Conservation (phyloP, 805 yeast species). For the Candida xyloterini region DNA sequence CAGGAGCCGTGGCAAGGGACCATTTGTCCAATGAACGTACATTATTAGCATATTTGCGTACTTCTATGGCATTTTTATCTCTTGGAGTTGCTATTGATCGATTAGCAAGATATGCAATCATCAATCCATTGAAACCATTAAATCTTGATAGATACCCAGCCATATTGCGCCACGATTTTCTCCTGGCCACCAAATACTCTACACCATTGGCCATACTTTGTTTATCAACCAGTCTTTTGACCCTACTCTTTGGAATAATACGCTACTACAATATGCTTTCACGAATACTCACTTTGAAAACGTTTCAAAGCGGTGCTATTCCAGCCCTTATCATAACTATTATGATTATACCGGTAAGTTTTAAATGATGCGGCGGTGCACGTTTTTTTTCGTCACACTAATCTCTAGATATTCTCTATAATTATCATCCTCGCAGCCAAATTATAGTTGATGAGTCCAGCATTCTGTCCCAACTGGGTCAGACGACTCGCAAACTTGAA, state of each 20-base stretch:
- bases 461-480: constrained; percentile 9
- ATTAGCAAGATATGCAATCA: constrained; percentile 39
- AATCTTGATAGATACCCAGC: constrained; percentile 5
- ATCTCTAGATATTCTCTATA: constrained; percentile 7
- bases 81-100: constrained; percentile 56
- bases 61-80: constrained; percentile 48
- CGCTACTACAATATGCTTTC: constrained; percentile 46
- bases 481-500: constrained; percentile 30
- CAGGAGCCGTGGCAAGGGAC: constrained; percentile 52
- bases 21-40: constrained; percentile 65
- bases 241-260: constrained; percentile 41
- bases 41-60: constrained; percentile 56
- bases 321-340: constrained; percentile 40
- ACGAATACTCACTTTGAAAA: constrained; percentile 34
- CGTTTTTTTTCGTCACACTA: constrained; percentile 3
- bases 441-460: constrained; percentile 1
- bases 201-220: constrained; percentile 33
- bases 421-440: constrained; percentile 3
- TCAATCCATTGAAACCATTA: constrained; percentile 10
- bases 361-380: constrained; percentile 2
- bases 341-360: constrained; percentile 36
- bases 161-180: constrained; percentile 9
- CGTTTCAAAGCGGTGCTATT: constrained; percentile 28
- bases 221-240: constrained; percentile 40
- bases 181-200: constrained; percentile 16